Base-by-base conservation (phyloP, 2,329 filamentous ascomycete genomes). In the Verticillium nonalfalfae region DNA sequence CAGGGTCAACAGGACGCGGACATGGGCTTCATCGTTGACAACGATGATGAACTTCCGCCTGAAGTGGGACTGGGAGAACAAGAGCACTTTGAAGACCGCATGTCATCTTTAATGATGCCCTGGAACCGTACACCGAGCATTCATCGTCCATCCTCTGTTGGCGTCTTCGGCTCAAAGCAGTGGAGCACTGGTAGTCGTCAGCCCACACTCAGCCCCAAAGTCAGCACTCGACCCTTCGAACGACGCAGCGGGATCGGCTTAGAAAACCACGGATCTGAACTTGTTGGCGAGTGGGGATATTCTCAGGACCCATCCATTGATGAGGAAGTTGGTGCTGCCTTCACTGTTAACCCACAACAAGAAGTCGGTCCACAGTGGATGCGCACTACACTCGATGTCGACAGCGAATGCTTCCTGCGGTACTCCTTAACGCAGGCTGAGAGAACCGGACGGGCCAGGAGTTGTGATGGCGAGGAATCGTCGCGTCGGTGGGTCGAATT, bases 1-100 rank as follows among this genome's bases (percentile, higher is more conserved):
- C 54, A 56, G 9, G 18, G 9, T 21, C 9, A 68, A 2, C 55
- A 64, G 11, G 63, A 61, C 4, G 70, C 71, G 7, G 71, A 71
- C 39, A 72, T 71, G 0, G 65, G 69, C 3, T 56, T 72, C 9
- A 68, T 74, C 1, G 66, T 76, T 7, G 74, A 73, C n/a, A 72
- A 79, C 21, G 74, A 80, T 18, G 72, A 73, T 0, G 72, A 76
- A 57, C 60, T 15, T n/a, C 45, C 58, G 18, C 74, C 89, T 21
- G 92, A 96, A 72, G 73, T 91, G 31, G 90, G 88, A 21, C 85
- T 91, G 74, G 85, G 90, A 52, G 89, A 84, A 1, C 83, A 80
- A 0, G 81, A 84, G 0, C 83, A 85, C 7, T 81, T 95, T 59
- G 84, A 85, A 4, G 90, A 96, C 62, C 84, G 88, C 59, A 83